These are phyloP conservation scores for Xylaria sp. DNA, from an alignment of 2,329 filamentous ascomycete genomes.

Conservation along the genomic window DNA sequence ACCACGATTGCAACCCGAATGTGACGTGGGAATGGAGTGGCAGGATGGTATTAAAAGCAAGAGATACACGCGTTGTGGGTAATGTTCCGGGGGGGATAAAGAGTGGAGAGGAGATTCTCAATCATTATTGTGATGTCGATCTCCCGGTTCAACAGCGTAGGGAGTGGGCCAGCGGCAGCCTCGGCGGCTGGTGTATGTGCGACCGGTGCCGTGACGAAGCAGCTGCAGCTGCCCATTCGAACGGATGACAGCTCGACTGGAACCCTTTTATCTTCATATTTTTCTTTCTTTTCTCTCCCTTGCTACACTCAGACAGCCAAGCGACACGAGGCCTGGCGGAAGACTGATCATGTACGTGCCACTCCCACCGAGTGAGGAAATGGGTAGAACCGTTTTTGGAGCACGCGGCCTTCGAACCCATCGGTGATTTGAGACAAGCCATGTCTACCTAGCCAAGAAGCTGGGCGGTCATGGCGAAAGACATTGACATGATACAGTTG, in stretches of 20 bases:
- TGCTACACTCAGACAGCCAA: constrained; percentile 17
- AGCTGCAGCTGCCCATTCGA: constrained; percentile 42
- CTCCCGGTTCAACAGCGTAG: constrained; percentile 81
- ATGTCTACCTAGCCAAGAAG: constrained; percentile 11
- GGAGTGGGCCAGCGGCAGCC: constrained; percentile 87
- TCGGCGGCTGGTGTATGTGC: constrained; percentile 92
- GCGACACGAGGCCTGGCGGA: constrained; percentile 38
- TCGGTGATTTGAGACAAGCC: constrained; percentile 12
- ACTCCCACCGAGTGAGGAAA: constrained; percentile 39
- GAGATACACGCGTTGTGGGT: constrained; percentile 66
- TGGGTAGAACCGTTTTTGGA: constrained; percentile 12
- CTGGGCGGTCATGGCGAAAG: constrained; percentile 5
- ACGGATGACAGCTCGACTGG: constrained; percentile 31
- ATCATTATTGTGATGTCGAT: constrained; percentile 92
- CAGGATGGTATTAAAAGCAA: constrained; percentile 75
- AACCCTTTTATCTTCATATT: neutral
- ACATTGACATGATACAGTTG: constrained; percentile 1
- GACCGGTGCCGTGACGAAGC: constrained; percentile 81
- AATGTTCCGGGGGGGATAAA: constrained; percentile 69
- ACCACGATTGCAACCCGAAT: constrained; percentile 96
- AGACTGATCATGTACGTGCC: constrained; percentile 45
- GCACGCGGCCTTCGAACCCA: neutral
- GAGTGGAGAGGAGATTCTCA: constrained; percentile 85
- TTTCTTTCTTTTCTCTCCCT: neutral
- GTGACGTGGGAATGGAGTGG: constrained; percentile 94